phyloP scores from a whole-genome alignment of 257 asterid species.

The Gynochthodes officinalis region DNA sequence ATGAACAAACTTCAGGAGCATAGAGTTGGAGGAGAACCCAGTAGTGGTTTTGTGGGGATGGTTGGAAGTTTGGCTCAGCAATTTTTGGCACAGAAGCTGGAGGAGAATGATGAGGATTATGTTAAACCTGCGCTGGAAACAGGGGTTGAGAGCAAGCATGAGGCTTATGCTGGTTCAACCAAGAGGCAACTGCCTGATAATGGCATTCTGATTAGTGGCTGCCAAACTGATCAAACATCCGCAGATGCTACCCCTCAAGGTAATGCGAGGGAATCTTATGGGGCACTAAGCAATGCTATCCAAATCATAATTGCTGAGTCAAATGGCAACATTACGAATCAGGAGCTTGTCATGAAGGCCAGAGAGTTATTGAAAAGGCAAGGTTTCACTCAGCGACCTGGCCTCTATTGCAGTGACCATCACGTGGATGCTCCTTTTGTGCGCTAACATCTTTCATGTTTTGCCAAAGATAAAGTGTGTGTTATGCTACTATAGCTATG shows the following conservation, averaged over 20 bases:
- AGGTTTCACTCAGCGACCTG: constrained; percentile 89
- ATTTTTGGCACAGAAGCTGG: constrained; percentile 74
- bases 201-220: constrained; percentile 84
- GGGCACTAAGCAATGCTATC: constrained; percentile 90
- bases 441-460: constrained; percentile 30
- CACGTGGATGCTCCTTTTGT: constrained; percentile 80
- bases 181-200: constrained; percentile 54
- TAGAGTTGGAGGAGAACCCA: constrained; percentile 24
- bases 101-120: constrained; percentile 63
- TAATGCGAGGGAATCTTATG: constrained; percentile 60
- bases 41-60: constrained; percentile 68
- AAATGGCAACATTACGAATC: constrained; percentile 57
- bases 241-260: constrained; percentile 82
- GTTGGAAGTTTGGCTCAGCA: constrained; percentile 80
- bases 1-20: constrained; percentile 51
- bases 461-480: background rate
- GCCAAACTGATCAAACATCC: constrained; percentile 85
- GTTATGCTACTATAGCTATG: background rate
- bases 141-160: constrained; percentile 58
- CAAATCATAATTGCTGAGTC: constrained; percentile 69
- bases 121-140: constrained; percentile 75
- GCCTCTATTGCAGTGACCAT: constrained; percentile 76
- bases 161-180: constrained; percentile 66
- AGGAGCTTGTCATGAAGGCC: constrained; percentile 67
- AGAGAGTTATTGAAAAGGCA: constrained; percentile 68